phyloP scores from a whole-genome alignment of 352 stramenopile genomes.

The Pythium diclinum region DNA sequence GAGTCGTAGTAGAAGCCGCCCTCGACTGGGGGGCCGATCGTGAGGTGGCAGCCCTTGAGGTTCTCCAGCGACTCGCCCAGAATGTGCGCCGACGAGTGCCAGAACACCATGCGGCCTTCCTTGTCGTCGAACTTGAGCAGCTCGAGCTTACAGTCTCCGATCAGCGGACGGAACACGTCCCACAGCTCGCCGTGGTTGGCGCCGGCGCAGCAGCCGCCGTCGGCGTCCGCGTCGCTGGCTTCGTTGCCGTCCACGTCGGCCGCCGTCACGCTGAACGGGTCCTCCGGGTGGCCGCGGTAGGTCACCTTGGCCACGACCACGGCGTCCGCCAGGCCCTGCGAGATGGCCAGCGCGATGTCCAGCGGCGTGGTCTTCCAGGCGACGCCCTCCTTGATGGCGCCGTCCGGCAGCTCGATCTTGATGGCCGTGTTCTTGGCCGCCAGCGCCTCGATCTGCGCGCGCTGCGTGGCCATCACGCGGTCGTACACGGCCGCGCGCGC shows the following conservation, averaged over 20 bases:
- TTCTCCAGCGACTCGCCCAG: conserved; percentile 96
- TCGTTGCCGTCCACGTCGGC: conserved; percentile 90
- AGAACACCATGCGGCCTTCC: conserved; percentile 90
- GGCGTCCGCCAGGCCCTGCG: conserved; percentile 92
- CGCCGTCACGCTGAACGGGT: conserved; percentile 76
- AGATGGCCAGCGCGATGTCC: conserved; percentile 95
- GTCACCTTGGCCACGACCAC: conserved; percentile 93
- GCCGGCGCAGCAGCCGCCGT: conserved; percentile 50
- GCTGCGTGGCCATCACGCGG: conserved; percentile 67
- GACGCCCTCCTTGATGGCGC: conserved; percentile 88
- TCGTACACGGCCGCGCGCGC: conserved; percentile 86
- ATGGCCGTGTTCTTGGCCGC: conserved; percentile 90
- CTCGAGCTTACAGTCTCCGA: conserved; percentile 95
- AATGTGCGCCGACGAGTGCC: conserved; percentile 99
- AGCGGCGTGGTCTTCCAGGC: conserved; percentile 96
- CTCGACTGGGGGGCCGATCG: conserved; percentile 92
- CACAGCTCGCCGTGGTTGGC: conserved; percentile 86
- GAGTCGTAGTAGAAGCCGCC: conserved; percentile 99
- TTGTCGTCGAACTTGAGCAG: conserved; percentile 98
- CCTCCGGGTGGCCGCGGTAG: conserved; percentile 61
- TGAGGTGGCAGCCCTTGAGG: conserved; percentile 94
- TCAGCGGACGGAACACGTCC: conserved; percentile 96
- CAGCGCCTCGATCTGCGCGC: conserved; percentile 63
- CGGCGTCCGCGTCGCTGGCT: conserved; percentile 47
- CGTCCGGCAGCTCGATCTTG: conserved; percentile 96